A percentile compares a stretch with the other conserved stretches of the same genome.
Evolutionary conservation across 306 rosid genomes (phyloP).

Genomic region (Inga leiocalycina): DNA sequence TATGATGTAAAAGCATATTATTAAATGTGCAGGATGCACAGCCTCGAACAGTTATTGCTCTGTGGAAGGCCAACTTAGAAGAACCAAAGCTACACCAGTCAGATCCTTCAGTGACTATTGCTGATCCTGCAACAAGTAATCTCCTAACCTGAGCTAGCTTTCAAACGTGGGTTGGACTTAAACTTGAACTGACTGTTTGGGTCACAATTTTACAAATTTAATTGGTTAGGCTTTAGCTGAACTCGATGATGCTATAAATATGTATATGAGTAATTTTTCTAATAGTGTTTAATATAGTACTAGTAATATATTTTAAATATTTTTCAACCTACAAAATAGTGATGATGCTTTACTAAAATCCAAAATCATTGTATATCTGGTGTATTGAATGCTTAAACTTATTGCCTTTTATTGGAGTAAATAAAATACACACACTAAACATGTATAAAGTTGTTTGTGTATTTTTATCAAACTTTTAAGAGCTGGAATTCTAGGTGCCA

Average conservation of each 20-base stretch:
- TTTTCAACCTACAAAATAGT: background rate
- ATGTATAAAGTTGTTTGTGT: background rate
- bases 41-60: slow-evolving; percentile 67
- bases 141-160: slow-evolving; percentile 30
- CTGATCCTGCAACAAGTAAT: slow-evolving; percentile 60
- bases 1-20: slow-evolving; percentile 25
- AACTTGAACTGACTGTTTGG: background rate
- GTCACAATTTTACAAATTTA: background rate
- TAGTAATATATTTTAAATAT: background rate
- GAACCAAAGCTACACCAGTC: slow-evolving; percentile 76
- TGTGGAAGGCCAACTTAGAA: slow-evolving; percentile 88
- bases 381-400: background rate
- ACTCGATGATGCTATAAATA: background rate
- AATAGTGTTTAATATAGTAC: background rate
- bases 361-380: background rate
- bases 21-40: slow-evolving; percentile 72
- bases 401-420: background rate
- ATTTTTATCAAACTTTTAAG: background rate
- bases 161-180: background rate
- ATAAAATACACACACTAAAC: background rate
- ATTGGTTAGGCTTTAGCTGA: background rate
- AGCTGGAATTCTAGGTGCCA: background rate
- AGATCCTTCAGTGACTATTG: slow-evolving; percentile 79
- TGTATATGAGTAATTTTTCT: background rate
- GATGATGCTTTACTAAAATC: background rate